Evolutionary conservation across 2,329 filamentous ascomycete genomes (phyloP).

Genomic region (Colletotrichum eremochloae): DNA sequence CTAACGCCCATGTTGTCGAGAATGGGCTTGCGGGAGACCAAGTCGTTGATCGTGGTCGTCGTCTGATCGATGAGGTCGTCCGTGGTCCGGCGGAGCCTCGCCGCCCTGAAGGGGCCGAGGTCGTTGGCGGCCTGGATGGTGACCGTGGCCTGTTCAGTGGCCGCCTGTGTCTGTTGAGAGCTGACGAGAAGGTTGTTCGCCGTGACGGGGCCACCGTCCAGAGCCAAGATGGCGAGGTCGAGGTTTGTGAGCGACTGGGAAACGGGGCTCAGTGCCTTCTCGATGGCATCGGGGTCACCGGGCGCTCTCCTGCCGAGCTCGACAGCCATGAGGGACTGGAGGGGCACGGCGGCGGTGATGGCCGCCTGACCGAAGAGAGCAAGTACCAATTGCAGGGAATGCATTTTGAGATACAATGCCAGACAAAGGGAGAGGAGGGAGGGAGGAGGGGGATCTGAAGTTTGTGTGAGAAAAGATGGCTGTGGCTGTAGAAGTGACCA

Average conservation of each 20-base stretch:
- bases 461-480: slow-evolving; percentile 2
- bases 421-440: slow-evolving; percentile 7
- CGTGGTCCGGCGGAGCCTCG: slow-evolving; percentile 44
- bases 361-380: slow-evolving; percentile 34
- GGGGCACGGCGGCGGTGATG: slow-evolving; percentile 24
- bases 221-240: slow-evolving; percentile 30
- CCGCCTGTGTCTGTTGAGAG: slow-evolving; percentile 35
- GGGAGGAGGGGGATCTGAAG: slow-evolving; percentile 13
- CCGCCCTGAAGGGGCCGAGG: slow-evolving; percentile 43
- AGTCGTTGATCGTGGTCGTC: slow-evolving; percentile 43
- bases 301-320: slow-evolving; percentile 7
- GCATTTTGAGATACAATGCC: slow-evolving; percentile 26
- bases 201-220: slow-evolving; percentile 32
- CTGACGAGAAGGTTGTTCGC: slow-evolving; percentile 35
- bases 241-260: slow-evolving; percentile 25
- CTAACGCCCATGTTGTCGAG: slow-evolving; percentile 48
- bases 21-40: slow-evolving; percentile 46
- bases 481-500: slow-evolving; percentile 25
- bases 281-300: slow-evolving; percentile 28
- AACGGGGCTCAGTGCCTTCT: slow-evolving; percentile 29
- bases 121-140: slow-evolving; percentile 46
- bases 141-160: slow-evolving; percentile 43
- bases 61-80: slow-evolving; percentile 44
- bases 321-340: neutral
- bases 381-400: slow-evolving; percentile 23